Percentiles rank a stretch among this genome's conserved stretches.
Conservation (phyloP, 257 asterid species). For the Fraxinus cuspidata region DNA sequence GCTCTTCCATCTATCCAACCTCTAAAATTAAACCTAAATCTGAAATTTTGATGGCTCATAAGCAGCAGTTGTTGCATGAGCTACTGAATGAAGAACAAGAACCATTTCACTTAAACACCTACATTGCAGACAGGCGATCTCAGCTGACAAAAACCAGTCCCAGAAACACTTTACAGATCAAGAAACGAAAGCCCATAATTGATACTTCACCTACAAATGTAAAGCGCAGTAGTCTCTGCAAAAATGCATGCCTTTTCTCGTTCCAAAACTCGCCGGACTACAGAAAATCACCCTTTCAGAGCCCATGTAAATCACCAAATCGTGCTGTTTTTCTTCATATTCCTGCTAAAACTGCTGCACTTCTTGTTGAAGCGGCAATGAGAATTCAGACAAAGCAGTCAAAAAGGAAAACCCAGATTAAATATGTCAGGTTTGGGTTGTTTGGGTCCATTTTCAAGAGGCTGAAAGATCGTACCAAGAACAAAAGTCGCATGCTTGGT, state of each 20-base stretch:
- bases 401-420: conserved; percentile 36
- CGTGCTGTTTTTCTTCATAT: conserved; percentile 59
- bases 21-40: not conserved
- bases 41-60: conserved; percentile 34
- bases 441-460: conserved; percentile 61
- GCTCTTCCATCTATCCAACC: conserved; percentile 21
- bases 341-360: conserved; percentile 64
- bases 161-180: conserved; percentile 24
- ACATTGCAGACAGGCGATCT: conserved; percentile 50
- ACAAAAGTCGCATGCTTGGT: conserved; percentile 36
- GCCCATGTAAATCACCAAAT: conserved; percentile 38
- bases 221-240: conserved; percentile 38
- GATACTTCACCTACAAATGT: conserved; percentile 11
- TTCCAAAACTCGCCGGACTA: conserved; percentile 60
- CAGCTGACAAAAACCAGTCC: conserved; percentile 32
- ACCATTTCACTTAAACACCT: conserved; percentile 61
- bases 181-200: conserved; percentile 34
- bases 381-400: conserved; percentile 58
- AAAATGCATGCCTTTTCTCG: conserved; percentile 54
- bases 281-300: conserved; percentile 47
- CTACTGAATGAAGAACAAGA: conserved; percentile 77
- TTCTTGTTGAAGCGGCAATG: conserved; percentile 81
- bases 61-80: conserved; percentile 61
- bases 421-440: conserved; percentile 44
- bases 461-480: conserved; percentile 55